Conservation (phyloP, 768 basidiomycete species). For the Trametes gibbosa region DNA sequence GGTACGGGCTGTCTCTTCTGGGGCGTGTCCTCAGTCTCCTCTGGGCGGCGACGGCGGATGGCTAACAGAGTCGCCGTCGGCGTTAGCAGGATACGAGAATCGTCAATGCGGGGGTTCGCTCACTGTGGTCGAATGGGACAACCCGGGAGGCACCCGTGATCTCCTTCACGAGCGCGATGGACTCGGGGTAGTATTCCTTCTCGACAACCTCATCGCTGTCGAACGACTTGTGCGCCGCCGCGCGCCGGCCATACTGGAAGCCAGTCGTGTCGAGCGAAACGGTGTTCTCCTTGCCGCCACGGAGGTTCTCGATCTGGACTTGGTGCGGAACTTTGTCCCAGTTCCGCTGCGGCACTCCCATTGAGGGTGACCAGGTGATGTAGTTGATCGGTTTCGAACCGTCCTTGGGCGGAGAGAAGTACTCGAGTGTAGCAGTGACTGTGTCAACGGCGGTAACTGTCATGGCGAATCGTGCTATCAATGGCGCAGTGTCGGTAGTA, state of each 20-base stretch:
- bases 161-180: slow-evolving; percentile 54
- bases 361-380: slow-evolving; percentile 34
- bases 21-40: slow-evolving; percentile 34
- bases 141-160: slow-evolving; percentile 58
- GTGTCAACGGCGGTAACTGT: slow-evolving; percentile 15
- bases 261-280: slow-evolving; percentile 49
- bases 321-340: slow-evolving; percentile 29
- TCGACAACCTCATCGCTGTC: slow-evolving; percentile 49
- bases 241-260: slow-evolving; percentile 42
- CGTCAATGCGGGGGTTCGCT: slow-evolving; percentile 21
- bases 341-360: slow-evolving; percentile 34
- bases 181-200: slow-evolving; percentile 60
- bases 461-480: background rate
- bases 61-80: slow-evolving; percentile 33
- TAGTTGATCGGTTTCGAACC: slow-evolving; percentile 40
- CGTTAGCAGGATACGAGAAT: background rate
- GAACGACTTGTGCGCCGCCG: slow-evolving; percentile 49
- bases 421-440: slow-evolving; percentile 33
- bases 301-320: slow-evolving; percentile 49
- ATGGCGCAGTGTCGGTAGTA: background rate
- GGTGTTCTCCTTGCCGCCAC: slow-evolving; percentile 49
- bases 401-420: slow-evolving; percentile 37
- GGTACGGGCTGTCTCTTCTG: slow-evolving; percentile 44
- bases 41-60: slow-evolving; percentile 41
- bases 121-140: slow-evolving; percentile 67